Percentiles rank a stretch among this genome's conserved stretches.
phyloP scores from a whole-genome alignment of 208 protist genomes.

The Trypanosoma brucei region DNA sequence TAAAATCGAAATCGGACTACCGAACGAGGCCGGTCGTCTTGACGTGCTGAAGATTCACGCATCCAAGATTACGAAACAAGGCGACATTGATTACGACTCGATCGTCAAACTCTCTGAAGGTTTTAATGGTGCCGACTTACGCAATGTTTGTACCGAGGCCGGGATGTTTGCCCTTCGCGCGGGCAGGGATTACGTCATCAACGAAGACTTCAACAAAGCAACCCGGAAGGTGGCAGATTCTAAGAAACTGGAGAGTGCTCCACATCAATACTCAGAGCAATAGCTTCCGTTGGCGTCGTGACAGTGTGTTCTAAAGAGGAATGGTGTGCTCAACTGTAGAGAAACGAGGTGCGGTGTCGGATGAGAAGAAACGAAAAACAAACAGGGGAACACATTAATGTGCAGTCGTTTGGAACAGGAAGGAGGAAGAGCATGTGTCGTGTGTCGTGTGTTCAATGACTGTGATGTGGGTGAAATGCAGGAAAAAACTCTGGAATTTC shows the following conservation, averaged over 20 bases:
- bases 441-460: too few species aligned
- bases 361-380: too few species aligned
- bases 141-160: conserved; percentile 98
- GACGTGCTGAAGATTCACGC: conserved; percentile 99
- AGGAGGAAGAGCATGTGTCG: too few species aligned
- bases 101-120: conserved; percentile 98
- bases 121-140: conserved; percentile 99
- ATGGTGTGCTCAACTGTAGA: background rate
- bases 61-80: conserved; percentile 94
- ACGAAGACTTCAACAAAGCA: conserved; percentile 99
- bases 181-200: conserved; percentile 95
- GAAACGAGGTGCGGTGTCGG: too few species aligned
- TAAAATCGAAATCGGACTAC: conserved; percentile 98
- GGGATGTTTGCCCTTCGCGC: conserved; percentile 98
- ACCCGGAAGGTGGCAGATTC: conserved; percentile 96
- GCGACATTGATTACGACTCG: conserved; percentile 98
- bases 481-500: too few species aligned
- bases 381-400: too few species aligned
- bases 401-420: too few species aligned
- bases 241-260: conserved; percentile 97
- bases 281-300: conserved; percentile 22
- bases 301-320: background rate
- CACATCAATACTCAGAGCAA: conserved; percentile 86
- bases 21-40: conserved; percentile 96
- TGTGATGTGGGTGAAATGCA: too few species aligned